These are phyloP conservation scores for Verticillium zaregamsianum DNA, from an alignment of 2,329 filamentous ascomycete genomes.

Conservation along the genomic window DNA sequence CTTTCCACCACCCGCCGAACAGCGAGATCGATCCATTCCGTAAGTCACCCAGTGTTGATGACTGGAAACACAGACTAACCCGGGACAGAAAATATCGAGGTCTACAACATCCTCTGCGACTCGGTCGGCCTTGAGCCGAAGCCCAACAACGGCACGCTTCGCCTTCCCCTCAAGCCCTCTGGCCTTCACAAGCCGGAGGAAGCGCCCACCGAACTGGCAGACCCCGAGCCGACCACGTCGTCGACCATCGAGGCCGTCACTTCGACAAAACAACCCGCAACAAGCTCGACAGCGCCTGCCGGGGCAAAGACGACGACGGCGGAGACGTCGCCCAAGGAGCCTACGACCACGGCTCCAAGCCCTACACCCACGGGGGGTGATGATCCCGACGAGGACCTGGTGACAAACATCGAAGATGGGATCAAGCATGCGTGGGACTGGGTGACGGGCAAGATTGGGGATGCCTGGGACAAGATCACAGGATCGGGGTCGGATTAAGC, in stretches of 20 bases:
- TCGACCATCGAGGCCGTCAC: constrained; percentile 8
- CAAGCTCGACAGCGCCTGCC: constrained; percentile 6
- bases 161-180: constrained; percentile 61
- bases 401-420: constrained; percentile 27
- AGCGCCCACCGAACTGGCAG: constrained; percentile 44
- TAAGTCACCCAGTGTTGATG: constrained; percentile 45
- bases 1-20: constrained; percentile 81
- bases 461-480: constrained; percentile 41
- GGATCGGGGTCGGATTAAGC: constrained; percentile 12
- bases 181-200: constrained; percentile 56
- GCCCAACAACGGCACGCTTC: constrained; percentile 84
- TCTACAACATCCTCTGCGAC: constrained; percentile 94
- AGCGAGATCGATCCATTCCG: constrained; percentile 78
- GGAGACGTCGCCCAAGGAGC: constrained; percentile 13
- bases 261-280: constrained; percentile 10
- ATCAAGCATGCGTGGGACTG: constrained; percentile 44
- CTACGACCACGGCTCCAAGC: constrained; percentile 7
- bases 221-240: constrained; percentile 39
- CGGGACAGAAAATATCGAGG: constrained; percentile 76
- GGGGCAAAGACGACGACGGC: constrained; percentile 7
- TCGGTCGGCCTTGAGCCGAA: constrained; percentile 69
- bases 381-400: constrained; percentile 22
- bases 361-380: constrained; percentile 18
- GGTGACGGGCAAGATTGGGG: constrained; percentile 42
- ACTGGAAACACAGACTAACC: constrained; percentile 18